Evolutionary conservation across 169 alveolate species (phyloP).

Genomic region (Babesia bigemina): DNA sequence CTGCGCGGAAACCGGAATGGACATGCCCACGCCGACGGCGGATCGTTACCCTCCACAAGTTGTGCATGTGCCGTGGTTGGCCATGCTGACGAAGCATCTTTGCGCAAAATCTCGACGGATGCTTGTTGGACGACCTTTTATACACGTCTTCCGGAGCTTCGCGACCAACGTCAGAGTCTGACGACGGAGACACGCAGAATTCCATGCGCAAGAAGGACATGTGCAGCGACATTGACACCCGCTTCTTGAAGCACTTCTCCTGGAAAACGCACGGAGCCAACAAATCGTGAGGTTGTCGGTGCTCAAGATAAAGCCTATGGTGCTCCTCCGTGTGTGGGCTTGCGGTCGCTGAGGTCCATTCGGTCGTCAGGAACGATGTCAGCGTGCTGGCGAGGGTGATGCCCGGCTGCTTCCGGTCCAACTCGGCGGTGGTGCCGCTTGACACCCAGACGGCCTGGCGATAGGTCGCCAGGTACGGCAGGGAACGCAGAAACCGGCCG

Average conservation of each 20-base stretch:
- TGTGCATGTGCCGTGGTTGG: not conserved
- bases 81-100: not conserved
- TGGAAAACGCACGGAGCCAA: conserved; percentile 47
- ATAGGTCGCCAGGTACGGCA: conserved; percentile 46
- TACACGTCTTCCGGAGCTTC: not conserved
- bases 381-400: conserved; percentile 41
- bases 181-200: conserved; percentile 8
- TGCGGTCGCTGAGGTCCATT: conserved; percentile 1
- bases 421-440: conserved; percentile 3
- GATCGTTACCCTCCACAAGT: not conserved
- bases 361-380: conserved; percentile 21
- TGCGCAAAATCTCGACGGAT: not conserved
- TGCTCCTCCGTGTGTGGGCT: conserved; percentile 1
- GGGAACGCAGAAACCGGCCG: conserved; percentile 41
- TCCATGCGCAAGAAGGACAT: conserved; percentile 39
- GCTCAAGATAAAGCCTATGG: conserved; percentile 13
- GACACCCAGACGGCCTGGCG: conserved; percentile 48
- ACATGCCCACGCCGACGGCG: not conserved
- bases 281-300: conserved; percentile 30
- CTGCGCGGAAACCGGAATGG: not conserved
- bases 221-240: conserved; percentile 22
- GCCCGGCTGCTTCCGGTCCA: not conserved
- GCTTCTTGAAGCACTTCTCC: conserved; percentile 47
- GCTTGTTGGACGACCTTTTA: not conserved
- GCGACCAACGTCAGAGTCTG: not conserved